phyloP scores from a whole-genome alignment of 768 basidiomycete species.

The Neoboletus brunneissimus region DNA sequence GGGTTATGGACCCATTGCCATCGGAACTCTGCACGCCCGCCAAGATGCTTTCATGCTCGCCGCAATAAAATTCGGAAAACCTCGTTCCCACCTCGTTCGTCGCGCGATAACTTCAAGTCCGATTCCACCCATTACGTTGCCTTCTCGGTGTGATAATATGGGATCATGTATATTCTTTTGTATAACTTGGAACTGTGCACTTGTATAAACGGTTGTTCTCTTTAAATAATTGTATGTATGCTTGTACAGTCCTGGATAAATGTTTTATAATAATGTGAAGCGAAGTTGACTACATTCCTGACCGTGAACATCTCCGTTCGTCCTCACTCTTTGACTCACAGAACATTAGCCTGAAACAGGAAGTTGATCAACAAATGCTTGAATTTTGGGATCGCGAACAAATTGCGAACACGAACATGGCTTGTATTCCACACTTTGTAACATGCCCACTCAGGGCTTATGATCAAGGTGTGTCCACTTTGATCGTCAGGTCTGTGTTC shows the following conservation, averaged over 20 bases:
- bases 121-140: constrained; percentile 11
- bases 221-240: constrained; percentile 21
- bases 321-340: not conserved
- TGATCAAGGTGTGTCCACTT: not conserved
- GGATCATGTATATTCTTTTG: constrained; percentile 33
- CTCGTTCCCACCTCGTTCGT: constrained; percentile 5
- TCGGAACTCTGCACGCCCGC: constrained; percentile 2
- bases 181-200: constrained; percentile 19
- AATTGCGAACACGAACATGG: not conserved
- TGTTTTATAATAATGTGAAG: not conserved
- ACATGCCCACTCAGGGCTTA: not conserved
- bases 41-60: constrained; percentile 22
- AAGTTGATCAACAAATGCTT: not conserved
- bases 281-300: not conserved
- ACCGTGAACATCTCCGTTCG: not conserved
- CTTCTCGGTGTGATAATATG: constrained; percentile 26
- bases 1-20: not conserved
- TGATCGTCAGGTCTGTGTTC: not conserved
- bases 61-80: not conserved
- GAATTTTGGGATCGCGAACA: not conserved
- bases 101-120: constrained; percentile 22
- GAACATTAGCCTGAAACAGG: not conserved
- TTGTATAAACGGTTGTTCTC: constrained; percentile 23
- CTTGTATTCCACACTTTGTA: not conserved
- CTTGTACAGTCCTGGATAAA: constrained; percentile 5